Evolutionary conservation across 441 rosid species (phyloP).

Genomic region (Flueggea neowawraea): DNA sequence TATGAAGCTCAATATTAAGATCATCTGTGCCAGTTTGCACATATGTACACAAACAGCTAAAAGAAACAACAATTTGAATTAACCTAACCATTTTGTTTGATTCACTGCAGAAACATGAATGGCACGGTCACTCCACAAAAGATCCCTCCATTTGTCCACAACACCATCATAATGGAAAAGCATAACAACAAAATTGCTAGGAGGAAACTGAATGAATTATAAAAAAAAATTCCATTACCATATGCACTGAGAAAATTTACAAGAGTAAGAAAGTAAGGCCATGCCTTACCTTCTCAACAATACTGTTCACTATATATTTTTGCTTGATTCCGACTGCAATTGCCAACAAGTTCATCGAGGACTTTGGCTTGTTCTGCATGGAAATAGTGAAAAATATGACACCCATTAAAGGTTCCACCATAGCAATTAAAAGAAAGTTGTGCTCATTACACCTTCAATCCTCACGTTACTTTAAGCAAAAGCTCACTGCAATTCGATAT

Average conservation of each 20-base stretch:
- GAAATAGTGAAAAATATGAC: too few species aligned
- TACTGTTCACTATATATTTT: conserved; percentile 61
- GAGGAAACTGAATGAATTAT: conserved; percentile 27
- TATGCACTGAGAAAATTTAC: too few species aligned
- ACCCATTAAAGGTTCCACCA: too few species aligned
- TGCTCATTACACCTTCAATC: too few species aligned
- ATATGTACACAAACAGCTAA: not conserved
- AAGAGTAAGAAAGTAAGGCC: too few species aligned
- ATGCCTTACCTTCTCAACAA: conserved; percentile 58
- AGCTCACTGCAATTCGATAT: too few species aligned
- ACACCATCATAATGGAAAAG: conserved; percentile 83
- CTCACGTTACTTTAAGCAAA: too few species aligned
- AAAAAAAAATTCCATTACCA: conserved; percentile 8
- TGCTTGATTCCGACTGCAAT: conserved; percentile 85
- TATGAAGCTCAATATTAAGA: too few species aligned
- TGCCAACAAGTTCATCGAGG: conserved; percentile 54
- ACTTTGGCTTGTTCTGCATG: conserved; percentile 38
- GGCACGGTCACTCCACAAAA: conserved; percentile 67
- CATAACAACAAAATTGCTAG: conserved; percentile 64
- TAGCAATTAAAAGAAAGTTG: too few species aligned
- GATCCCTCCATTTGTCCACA: conserved; percentile 72
- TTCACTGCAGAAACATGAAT: conserved; percentile 73
- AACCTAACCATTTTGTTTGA: conserved; percentile 86
- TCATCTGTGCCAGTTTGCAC: too few species aligned
- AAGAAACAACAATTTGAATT: conserved; percentile 6